phyloP scores from a whole-genome alignment of 495 filamentous ascomycete genomes.

The Penicillium fimorum region DNA sequence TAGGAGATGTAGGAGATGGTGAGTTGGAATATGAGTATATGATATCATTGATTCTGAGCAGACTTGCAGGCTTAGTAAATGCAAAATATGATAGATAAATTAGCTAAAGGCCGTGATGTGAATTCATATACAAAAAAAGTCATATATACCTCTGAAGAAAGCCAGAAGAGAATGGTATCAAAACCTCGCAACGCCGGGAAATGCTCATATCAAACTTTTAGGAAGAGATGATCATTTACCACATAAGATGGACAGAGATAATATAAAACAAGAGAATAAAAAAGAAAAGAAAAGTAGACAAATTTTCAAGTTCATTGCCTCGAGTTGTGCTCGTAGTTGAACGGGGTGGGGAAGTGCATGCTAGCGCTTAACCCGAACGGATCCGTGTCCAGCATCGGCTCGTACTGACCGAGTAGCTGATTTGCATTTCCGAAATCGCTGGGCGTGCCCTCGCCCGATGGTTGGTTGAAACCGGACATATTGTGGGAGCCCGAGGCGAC shows the following conservation, averaged over 20 bases:
- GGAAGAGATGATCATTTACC: conserved; percentile 12
- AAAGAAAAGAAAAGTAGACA: neutral
- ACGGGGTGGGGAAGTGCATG: conserved; percentile 92
- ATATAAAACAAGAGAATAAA: conserved; percentile 7
- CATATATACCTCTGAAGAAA: conserved; percentile 3
- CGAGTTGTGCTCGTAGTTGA: conserved; percentile 66
- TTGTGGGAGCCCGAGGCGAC: conserved; percentile 42
- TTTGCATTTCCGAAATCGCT: conserved; percentile 56
- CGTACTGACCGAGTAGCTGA: conserved; percentile 70
- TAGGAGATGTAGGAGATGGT: conserved; percentile 9
- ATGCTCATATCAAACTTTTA: conserved; percentile 32
- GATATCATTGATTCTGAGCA: neutral
- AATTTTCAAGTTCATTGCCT: conserved; percentile 31
- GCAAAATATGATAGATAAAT: neutral
- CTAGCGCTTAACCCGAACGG: conserved; percentile 87
- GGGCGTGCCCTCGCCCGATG: conserved; percentile 36
- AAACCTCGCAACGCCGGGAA: conserved; percentile 27
- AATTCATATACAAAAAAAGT: conserved; percentile 12
- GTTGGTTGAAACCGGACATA: conserved; percentile 39
- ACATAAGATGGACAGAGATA: conserved; percentile 9
- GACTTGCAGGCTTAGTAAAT: neutral
- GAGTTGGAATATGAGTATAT: neutral
- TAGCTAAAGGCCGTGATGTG: neutral
- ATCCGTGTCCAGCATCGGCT: conserved; percentile 82
- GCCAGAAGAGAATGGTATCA: conserved; percentile 26